Base-by-base conservation (phyloP, 192 early-diverging fungal genomes). In the Coemansia sp. region DNA sequence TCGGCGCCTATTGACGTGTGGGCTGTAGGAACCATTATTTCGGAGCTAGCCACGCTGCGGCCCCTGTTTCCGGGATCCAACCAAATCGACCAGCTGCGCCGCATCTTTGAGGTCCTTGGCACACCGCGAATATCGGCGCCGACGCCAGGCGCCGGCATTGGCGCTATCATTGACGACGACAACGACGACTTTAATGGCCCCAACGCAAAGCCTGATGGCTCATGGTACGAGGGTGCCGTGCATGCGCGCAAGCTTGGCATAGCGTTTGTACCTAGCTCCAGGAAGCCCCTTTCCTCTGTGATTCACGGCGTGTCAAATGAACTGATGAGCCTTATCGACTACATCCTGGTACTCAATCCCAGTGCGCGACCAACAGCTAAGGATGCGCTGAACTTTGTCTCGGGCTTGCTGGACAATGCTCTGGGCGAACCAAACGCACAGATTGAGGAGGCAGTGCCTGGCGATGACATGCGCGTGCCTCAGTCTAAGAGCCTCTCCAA, bases 1-100 rank as follows among this genome's bases (percentile, higher is more conserved):
- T 92, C 93, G 15, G 92, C 88, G 24, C 93, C 95, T 8, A 95
- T 99, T 23, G 98, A 99, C 77, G 78, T 99, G 21, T 99, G 98
- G 98, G 95, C 98, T 0, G 88, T 94, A 0, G 98, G 98, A 6
- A 85, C 90, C 0, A 98, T 99, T 23, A 75, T 95, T 1, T 91
- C 95, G 14, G 98, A 99, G 78, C 75, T 99, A n/a, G 83, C 90
- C 41, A 92, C 87, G 14, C 84, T 96, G 20, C 87, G 87, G 4
- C 96, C 98, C 21, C 73, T 99, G 60, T 99, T 99, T 70, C 98
- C 97, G 1, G 98, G 98, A 5, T 84, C 82, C 33, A 92, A 90
- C 43, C 96, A 99, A 82, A 87, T 98, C 48, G 98, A 99, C 77
- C 92, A 99, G 76, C 72, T 99, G 20, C 90, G 82, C 57, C 87